phyloP scores from a whole-genome alignment of 2,329 filamentous ascomycete species.

The Parastagonospora avenae region DNA sequence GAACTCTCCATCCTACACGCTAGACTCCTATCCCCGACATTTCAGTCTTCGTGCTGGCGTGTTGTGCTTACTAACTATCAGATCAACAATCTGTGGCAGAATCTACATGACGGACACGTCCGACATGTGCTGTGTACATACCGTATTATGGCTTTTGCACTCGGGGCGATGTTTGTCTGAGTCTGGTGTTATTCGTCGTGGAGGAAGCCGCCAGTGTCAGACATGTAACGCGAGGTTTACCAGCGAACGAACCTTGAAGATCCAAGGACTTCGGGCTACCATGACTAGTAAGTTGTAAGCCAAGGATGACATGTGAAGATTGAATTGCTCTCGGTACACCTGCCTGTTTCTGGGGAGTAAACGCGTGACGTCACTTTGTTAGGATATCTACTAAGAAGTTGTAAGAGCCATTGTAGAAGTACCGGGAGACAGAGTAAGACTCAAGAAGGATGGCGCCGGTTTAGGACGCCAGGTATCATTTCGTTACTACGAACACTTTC shows the following conservation, averaged over 20 bases:
- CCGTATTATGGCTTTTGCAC: no score
- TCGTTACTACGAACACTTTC: slow-evolving; percentile 34
- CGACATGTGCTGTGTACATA: no score
- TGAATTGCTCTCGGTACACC: not conserved
- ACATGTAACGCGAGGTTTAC: slow-evolving; percentile 65
- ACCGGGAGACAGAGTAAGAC: slow-evolving; percentile 3
- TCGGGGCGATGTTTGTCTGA: slow-evolving; percentile 68
- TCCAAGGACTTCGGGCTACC: no score
- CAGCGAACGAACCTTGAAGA: no score
- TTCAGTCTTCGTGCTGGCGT: no score
- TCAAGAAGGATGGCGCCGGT: slow-evolving; percentile 32
- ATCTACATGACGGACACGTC: no score
- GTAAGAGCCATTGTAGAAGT: no score
- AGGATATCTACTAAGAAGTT: no score
- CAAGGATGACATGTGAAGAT: not conserved
- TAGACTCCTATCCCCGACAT: no score
- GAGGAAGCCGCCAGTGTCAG: slow-evolving; percentile 65
- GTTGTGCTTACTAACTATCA: no score
- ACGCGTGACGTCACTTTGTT: not conserved
- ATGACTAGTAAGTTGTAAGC: slow-evolving; percentile 31
- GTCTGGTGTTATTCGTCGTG: slow-evolving; percentile 65
- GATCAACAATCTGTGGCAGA: no score
- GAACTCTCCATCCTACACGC: no score
- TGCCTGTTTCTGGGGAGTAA: not conserved
- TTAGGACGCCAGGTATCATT: slow-evolving; percentile 46